These are phyloP conservation scores for Fusarium sp. DNA, from an alignment of 2,329 filamentous ascomycete genomes.

Conservation along the genomic window DNA sequence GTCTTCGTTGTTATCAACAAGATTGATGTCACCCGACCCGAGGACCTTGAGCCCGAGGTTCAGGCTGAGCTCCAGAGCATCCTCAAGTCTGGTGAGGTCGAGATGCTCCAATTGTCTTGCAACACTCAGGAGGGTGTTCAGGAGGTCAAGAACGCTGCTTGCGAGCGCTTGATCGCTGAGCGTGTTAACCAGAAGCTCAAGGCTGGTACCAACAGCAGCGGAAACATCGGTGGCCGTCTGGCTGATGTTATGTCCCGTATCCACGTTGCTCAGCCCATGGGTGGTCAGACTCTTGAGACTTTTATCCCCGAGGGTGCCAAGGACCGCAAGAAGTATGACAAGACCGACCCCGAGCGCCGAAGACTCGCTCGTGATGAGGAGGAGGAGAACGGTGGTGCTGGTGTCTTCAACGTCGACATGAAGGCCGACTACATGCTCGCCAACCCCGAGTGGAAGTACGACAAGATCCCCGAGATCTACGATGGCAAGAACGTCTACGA, in stretches of 20 bases:
- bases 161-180: constrained; percentile 91
- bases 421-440: constrained; percentile 88
- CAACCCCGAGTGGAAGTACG: constrained; percentile 93
- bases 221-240: constrained; percentile 80
- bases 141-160: constrained; percentile 92
- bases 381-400: constrained; percentile 90
- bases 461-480: constrained; percentile 92
- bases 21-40: constrained; percentile 89
- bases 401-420: constrained; percentile 95
- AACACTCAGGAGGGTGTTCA: constrained; percentile 95
- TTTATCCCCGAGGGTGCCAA: constrained; percentile 90
- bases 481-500: constrained; percentile 98
- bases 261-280: constrained; percentile 94
- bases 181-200: constrained; percentile 96
- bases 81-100: constrained; percentile 87
- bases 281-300: constrained; percentile 78
- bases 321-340: constrained; percentile 87
- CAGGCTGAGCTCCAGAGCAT: constrained; percentile 82
- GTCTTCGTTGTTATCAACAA: constrained; percentile 99
- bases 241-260: constrained; percentile 93
- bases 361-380: constrained; percentile 87
- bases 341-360: constrained; percentile 83
- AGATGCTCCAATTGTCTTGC: constrained; percentile 92
- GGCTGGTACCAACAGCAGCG: constrained; percentile 81
- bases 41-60: constrained; percentile 83